phyloP scores from a whole-genome alignment of 2,329 filamentous ascomycete species.

The Neonectria faginata region DNA sequence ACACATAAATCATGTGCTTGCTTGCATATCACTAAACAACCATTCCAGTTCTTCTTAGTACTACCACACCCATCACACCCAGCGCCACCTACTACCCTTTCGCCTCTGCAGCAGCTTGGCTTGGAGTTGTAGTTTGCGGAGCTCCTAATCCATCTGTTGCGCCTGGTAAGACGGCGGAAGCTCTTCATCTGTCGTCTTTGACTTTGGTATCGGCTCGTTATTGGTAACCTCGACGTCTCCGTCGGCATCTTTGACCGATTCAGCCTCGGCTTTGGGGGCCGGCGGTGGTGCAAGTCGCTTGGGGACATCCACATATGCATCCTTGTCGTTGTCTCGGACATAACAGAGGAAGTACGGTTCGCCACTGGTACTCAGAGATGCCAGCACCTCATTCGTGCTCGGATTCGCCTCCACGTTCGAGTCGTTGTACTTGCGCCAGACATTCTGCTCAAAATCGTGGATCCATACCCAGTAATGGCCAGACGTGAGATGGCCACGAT shows the following conservation, averaged over 20 bases:
- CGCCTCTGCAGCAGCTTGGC: not conserved
- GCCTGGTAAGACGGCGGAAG: constrained; percentile 35
- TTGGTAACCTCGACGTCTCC: constrained; percentile 39
- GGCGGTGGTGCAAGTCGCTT: constrained; percentile 49
- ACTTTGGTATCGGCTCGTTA: constrained; percentile 16
- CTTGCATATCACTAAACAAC: not conserved
- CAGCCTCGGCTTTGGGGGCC: constrained; percentile 20
- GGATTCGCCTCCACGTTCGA: constrained; percentile 78
- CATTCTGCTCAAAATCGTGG: constrained; percentile 81
- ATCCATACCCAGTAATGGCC: constrained; percentile 99
- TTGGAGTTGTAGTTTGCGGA: not conserved
- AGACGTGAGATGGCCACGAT: constrained; percentile 77
- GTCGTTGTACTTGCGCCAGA: constrained; percentile 97
- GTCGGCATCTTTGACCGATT: constrained; percentile 38
- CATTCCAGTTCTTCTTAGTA: not conserved
- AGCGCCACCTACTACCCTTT: not conserved
- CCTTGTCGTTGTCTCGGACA: constrained; percentile 74
- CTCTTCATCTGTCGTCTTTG: constrained; percentile 15
- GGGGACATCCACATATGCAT: constrained; percentile 62
- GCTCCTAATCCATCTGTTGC: constrained; percentile 35
- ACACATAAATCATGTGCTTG: constrained; percentile 14
- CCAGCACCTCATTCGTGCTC: constrained; percentile 75
- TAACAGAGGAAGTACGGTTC: constrained; percentile 89
- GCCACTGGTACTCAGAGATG: constrained; percentile 73
- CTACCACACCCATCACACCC: not conserved